phyloP scores from a whole-genome alignment of 169 alveolate species.

The Plasmodium gallinaceum region DNA sequence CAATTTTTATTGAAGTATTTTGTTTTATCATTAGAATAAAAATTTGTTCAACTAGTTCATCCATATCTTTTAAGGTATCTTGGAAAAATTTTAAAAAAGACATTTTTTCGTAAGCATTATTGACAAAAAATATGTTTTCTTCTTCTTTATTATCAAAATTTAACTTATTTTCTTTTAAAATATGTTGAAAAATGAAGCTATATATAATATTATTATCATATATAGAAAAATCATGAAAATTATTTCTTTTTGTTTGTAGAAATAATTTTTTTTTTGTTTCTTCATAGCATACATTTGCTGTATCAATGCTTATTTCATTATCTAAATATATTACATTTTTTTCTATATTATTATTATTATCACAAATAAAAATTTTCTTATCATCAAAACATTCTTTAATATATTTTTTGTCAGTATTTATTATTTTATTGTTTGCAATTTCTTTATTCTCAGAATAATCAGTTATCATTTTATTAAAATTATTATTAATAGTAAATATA shows the following conservation, averaged over 20 bases:
- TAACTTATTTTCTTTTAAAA: conserved; percentile 14
- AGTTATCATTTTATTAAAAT: neutral
- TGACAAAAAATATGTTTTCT: neutral
- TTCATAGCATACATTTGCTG: neutral
- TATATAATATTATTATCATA: conserved; percentile 43
- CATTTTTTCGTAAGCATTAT: conserved; percentile 35
- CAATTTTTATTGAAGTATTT: neutral
- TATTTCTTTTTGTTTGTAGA: neutral
- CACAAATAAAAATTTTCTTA: conserved; percentile 35
- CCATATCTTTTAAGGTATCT: conserved; percentile 3
- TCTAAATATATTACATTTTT: conserved; percentile 5
- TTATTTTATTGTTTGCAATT: neutral
- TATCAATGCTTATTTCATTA: conserved; percentile 6
- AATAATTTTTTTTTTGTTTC: neutral
- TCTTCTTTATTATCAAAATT: conserved; percentile 15
- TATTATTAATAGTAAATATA: too few species aligned
- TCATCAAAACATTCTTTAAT: neutral
- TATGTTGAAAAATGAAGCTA: conserved; percentile 23
- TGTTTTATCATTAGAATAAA: neutral
- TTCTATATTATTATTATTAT: neutral
- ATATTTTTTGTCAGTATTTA: neutral
- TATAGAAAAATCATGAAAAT: neutral
- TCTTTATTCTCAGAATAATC: neutral
- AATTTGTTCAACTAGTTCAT: conserved; percentile 8
- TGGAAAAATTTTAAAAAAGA: conserved; percentile 29